Evolutionary conservation across 345 rosid species (phyloP).

Genomic region (Linum tenue): DNA sequence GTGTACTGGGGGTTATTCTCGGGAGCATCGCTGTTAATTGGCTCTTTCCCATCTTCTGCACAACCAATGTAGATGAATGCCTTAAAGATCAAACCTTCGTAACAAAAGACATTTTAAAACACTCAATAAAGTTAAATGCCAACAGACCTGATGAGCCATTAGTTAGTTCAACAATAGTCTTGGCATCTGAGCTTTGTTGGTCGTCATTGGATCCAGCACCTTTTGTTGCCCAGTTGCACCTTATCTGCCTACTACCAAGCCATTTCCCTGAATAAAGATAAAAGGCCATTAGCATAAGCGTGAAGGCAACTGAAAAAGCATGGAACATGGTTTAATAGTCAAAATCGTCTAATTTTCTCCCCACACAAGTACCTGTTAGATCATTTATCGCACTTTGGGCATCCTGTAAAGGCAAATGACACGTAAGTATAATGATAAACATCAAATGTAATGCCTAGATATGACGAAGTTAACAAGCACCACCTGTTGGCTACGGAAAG

Average conservation of each 20-base stretch:
- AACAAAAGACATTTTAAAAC: neutral
- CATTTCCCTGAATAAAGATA: constrained; percentile 54
- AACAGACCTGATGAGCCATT: constrained; percentile 72
- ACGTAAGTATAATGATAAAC: constrained; percentile 2
- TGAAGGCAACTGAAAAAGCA: neutral
- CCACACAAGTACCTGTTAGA: constrained; percentile 60
- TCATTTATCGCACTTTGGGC: constrained; percentile 96
- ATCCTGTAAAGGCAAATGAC: constrained; percentile 43
- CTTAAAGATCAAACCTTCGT: neutral
- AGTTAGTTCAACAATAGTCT: constrained; percentile 80
- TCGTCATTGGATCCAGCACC: constrained; percentile 80
- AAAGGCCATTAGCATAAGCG: neutral
- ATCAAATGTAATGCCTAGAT: neutral
- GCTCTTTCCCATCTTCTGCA: constrained; percentile 90
- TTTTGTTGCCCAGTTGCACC: constrained; percentile 97
- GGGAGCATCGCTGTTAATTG: constrained; percentile 62
- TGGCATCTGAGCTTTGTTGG: constrained; percentile 71
- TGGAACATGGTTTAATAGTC: neutral
- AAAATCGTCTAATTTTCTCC: neutral
- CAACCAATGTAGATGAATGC: constrained; percentile 6
- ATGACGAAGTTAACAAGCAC: neutral
- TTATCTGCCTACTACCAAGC: constrained; percentile 92
- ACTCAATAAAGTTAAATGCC: neutral
- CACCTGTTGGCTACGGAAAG: constrained; percentile 92
- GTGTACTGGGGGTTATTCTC: constrained; percentile 90